phyloP scores from a whole-genome alignment of 2,329 filamentous ascomycete genomes.

The Verticillium isaacii region DNA sequence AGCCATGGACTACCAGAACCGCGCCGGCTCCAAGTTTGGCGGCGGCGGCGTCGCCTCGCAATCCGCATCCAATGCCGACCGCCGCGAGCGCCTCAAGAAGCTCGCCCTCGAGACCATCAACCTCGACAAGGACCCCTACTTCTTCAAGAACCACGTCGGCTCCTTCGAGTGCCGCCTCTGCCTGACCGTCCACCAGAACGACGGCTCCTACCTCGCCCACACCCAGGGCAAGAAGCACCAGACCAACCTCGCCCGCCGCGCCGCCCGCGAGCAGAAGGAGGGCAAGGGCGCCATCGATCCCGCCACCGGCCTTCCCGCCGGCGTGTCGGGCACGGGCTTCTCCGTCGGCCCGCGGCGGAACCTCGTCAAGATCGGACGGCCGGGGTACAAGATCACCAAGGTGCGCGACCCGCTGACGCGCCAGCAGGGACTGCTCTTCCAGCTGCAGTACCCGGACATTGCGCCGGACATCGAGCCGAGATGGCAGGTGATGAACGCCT shows the following conservation, averaged over 20 bases:
- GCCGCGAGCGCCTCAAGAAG: slow-evolving; percentile 93
- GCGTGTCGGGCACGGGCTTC: slow-evolving; percentile 68
- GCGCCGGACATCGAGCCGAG: slow-evolving; percentile 69
- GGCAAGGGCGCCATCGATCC: slow-evolving; percentile 68
- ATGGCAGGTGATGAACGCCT: slow-evolving; percentile 96
- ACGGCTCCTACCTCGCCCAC: slow-evolving; percentile 97
- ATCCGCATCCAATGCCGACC: slow-evolving; percentile 92
- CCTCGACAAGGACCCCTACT: slow-evolving; percentile 98
- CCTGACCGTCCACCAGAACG: slow-evolving; percentile 96
- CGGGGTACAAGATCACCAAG: slow-evolving; percentile 98
- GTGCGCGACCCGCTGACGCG: slow-evolving; percentile 81
- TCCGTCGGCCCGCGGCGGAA: slow-evolving; percentile 63
- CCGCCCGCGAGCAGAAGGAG: slow-evolving; percentile 91
- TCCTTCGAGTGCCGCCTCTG: slow-evolving; percentile 97
- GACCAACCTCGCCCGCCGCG: slow-evolving; percentile 92
- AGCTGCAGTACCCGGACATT: slow-evolving; percentile 93
- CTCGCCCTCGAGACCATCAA: slow-evolving; percentile 98
- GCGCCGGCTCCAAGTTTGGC: slow-evolving; percentile 95
- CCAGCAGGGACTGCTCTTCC: slow-evolving; percentile 90
- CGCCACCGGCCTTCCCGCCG: slow-evolving; percentile 65
- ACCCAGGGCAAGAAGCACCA: slow-evolving; percentile 99
- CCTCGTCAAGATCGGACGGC: slow-evolving; percentile 88
- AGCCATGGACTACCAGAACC: slow-evolving; percentile 80
- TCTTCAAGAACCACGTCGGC: slow-evolving; percentile 99
- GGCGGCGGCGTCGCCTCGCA: slow-evolving; percentile 94